Percentiles rank a stretch among this genome's conserved stretches.
These are phyloP conservation scores for Phaeotremella fagi DNA, from an alignment of 768 basidiomycete species.

Conservation along the genomic window DNA sequence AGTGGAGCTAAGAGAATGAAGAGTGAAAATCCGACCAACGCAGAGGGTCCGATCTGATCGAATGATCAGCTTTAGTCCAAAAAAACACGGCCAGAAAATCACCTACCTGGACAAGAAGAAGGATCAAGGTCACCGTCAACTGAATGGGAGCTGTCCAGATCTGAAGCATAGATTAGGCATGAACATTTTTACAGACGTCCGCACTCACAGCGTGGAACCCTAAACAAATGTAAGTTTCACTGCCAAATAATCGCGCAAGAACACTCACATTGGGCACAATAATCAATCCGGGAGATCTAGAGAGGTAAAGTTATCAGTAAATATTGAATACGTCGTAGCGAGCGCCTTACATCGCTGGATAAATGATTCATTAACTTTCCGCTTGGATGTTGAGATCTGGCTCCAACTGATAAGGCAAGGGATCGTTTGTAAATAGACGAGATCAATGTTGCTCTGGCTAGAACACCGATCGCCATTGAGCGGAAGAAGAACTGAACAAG, in stretches of 20 bases:
- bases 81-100: slow-evolving; percentile 3
- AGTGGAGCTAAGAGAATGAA: slow-evolving; percentile 63
- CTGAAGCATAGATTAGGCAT: slow-evolving; percentile 33
- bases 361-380: slow-evolving; percentile 47
- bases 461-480: slow-evolving; percentile 43
- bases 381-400: slow-evolving; percentile 46
- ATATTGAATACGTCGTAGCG: too few relatives aligned
- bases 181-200: neutral
- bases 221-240: neutral
- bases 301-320: too few relatives aligned
- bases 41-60: slow-evolving; percentile 62
- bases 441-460: slow-evolving; percentile 41
- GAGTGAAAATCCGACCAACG: slow-evolving; percentile 64
- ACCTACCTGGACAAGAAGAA: slow-evolving; percentile 58
- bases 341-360: slow-evolving; percentile 61
- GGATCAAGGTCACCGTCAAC: slow-evolving; percentile 56
- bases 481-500: slow-evolving; percentile 44
- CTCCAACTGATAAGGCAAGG: slow-evolving; percentile 16
- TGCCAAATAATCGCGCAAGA: neutral
- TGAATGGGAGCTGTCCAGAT: slow-evolving; percentile 68
- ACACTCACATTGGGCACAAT: slow-evolving; percentile 58
- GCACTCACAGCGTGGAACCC: slow-evolving; percentile 53
- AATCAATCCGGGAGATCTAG: slow-evolving; percentile 45
- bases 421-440: slow-evolving; percentile 33
- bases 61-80: slow-evolving; percentile 2